Conservation (phyloP, 192 early-diverging fungal species). For the Backusella circina region DNA sequence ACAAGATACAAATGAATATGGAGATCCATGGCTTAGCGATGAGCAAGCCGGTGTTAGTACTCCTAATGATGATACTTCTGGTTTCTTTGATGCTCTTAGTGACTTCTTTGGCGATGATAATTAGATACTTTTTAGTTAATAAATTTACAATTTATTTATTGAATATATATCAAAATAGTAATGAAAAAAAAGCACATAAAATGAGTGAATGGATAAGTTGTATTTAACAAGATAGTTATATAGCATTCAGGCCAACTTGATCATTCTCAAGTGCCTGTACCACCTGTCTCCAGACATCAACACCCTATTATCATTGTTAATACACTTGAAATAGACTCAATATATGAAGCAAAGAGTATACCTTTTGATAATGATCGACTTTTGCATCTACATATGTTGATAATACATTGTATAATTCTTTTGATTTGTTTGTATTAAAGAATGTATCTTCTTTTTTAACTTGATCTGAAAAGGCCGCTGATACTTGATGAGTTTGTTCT, state of each 20-base stretch:
- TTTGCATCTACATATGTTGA: conserved; percentile 74
- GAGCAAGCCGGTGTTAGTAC: conserved; percentile 18
- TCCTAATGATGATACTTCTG: conserved; percentile 18
- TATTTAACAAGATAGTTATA: not conserved
- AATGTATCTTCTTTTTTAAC: conserved; percentile 81
- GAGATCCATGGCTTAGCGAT: conserved; percentile 39
- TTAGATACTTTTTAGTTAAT: not conserved
- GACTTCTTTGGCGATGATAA: conserved; percentile 16
- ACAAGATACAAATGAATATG: conserved; percentile 30
- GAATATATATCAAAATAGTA: not conserved
- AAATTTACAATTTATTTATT: not conserved
- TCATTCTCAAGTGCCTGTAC: conserved; percentile 6
- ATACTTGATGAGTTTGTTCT: conserved; percentile 64
- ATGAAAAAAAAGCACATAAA: not conserved
- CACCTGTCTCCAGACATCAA: conserved; percentile 9
- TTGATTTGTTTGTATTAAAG: conserved; percentile 73
- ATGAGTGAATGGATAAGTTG: not conserved
- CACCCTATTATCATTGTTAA: conserved; percentile 2
- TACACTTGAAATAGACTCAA: not conserved
- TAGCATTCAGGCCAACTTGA: not conserved
- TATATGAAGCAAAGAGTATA: conserved; percentile 17
- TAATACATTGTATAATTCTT: conserved; percentile 80
- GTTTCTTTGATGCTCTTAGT: conserved; percentile 24
- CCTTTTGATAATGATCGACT: conserved; percentile 78
- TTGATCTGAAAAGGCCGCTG: conserved; percentile 73